Percentiles rank a stretch among this genome's conserved stretches.
Conservation (phyloP, 257 asterid genomes). For the Rubia yunnanensis region DNA sequence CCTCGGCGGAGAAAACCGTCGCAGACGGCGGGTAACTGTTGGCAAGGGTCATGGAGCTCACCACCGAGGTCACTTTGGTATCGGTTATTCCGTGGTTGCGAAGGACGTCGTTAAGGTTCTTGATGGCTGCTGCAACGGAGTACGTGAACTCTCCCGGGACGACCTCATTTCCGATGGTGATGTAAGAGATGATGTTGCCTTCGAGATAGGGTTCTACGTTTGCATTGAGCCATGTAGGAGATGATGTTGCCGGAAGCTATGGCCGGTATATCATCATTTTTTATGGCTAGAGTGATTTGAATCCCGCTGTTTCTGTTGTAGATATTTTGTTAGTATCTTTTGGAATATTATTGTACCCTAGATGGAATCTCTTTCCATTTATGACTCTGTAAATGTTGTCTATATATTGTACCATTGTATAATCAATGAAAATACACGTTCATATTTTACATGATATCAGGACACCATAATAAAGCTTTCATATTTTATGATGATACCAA, state of each 20-base stretch:
- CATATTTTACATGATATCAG: too few species aligned
- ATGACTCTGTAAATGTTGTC: too few species aligned
- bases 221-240: constrained; percentile 28
- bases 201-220: constrained; percentile 11
- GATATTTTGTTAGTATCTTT: too few species aligned
- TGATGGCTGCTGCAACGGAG: background rate
- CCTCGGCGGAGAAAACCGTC: constrained; percentile 4
- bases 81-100: too few species aligned
- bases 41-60: constrained; percentile 1
- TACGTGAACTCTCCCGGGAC: constrained; percentile 5
- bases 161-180: constrained; percentile 37
- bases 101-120: background rate
- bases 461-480: too few species aligned
- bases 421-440: too few species aligned
- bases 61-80: constrained; percentile 7
- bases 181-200: constrained; percentile 18
- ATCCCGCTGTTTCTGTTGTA: constrained; percentile 14
- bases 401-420: too few species aligned
- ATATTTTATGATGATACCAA: too few species aligned
- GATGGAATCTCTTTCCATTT: too few species aligned
- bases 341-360: too few species aligned
- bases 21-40: constrained; percentile 28
- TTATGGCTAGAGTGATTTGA: constrained; percentile 22
- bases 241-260: constrained; percentile 9
- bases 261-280: constrained; percentile 20